These are phyloP conservation scores for Boletus coccyginus DNA, from an alignment of 768 basidiomycete species.

Conservation along the genomic window DNA sequence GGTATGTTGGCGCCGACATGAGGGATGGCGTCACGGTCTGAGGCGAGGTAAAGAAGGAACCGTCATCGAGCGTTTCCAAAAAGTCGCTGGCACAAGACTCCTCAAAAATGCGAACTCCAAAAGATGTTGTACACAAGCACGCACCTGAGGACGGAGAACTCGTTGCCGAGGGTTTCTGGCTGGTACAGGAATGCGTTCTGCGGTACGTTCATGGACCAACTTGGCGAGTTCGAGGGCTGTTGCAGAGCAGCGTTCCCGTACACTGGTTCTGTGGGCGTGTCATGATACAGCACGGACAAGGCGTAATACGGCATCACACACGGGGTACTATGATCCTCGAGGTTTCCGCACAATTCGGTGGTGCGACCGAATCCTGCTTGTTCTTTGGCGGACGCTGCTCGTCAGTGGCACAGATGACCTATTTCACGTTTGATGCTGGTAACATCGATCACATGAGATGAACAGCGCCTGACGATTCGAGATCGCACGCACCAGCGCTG, in stretches of 20 bases:
- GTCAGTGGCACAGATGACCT: constrained; percentile 90
- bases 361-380: constrained; percentile 37
- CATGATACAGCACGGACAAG: neutral
- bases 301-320: constrained; percentile 4
- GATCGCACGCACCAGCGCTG: constrained; percentile 77
- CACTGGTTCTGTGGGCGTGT: constrained; percentile 18
- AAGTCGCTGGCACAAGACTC: constrained; percentile 58
- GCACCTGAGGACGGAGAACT: constrained; percentile 79
- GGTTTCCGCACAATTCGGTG: constrained; percentile 31
- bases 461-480: constrained; percentile 2
- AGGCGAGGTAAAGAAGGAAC: constrained; percentile 70
- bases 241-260: constrained; percentile 19
- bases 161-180: constrained; percentile 73
- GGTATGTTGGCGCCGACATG: constrained; percentile 40
- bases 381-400: constrained; percentile 59
- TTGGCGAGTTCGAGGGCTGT: constrained; percentile 34
- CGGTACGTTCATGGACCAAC: constrained; percentile 53
- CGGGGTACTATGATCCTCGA: constrained; percentile 29
- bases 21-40: constrained; percentile 47
- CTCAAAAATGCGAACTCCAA: neutral
- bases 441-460: constrained; percentile 6
- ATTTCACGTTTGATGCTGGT: constrained; percentile 93
- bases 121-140: constrained; percentile 14
- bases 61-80: constrained; percentile 83
- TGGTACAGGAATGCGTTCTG: constrained; percentile 62